phyloP scores from a whole-genome alignment of 169 alveolate genomes.

The Amoebophrya sp. region DNA sequence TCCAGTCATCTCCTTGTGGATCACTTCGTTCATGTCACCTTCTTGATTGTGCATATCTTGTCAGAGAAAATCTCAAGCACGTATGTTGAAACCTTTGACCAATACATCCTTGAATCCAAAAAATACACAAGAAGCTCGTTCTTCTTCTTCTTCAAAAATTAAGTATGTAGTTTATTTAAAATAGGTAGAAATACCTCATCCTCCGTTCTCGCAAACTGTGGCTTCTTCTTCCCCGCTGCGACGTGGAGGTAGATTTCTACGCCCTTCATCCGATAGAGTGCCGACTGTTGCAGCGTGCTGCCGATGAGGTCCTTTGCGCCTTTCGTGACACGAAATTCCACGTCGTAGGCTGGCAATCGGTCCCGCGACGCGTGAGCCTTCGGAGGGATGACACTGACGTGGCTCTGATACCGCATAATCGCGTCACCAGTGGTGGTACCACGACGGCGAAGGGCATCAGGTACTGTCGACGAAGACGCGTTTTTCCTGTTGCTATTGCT shows the following conservation, averaged over 20 bases:
- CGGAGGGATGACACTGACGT: not conserved
- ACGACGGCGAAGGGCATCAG: not conserved
- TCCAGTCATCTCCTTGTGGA: too few species aligned
- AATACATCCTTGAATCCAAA: too few species aligned
- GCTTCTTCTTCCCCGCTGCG: not conserved
- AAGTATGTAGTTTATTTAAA: too few species aligned
- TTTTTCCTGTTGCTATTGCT: not conserved
- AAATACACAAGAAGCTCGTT: too few species aligned
- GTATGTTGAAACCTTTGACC: too few species aligned
- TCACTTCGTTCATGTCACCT: too few species aligned
- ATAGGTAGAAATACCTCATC: not conserved
- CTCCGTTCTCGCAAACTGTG: not conserved
- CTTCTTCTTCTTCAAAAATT: too few species aligned
- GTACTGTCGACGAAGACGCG: not conserved
- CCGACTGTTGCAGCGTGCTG: not conserved
- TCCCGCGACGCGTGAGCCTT: not conserved
- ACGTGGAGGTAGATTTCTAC: not conserved
- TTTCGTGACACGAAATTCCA: not conserved
- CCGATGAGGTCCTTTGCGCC: not conserved
- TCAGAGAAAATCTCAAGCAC: too few species aligned
- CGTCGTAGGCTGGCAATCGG: not conserved
- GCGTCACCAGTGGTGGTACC: not conserved
- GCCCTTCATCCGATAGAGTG: not conserved
- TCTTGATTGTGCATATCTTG: too few species aligned
- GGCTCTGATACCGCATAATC: not conserved